Evolutionary conservation across 2,329 filamentous ascomycete genomes (phyloP).

Genomic region (Penicillium paneum): DNA sequence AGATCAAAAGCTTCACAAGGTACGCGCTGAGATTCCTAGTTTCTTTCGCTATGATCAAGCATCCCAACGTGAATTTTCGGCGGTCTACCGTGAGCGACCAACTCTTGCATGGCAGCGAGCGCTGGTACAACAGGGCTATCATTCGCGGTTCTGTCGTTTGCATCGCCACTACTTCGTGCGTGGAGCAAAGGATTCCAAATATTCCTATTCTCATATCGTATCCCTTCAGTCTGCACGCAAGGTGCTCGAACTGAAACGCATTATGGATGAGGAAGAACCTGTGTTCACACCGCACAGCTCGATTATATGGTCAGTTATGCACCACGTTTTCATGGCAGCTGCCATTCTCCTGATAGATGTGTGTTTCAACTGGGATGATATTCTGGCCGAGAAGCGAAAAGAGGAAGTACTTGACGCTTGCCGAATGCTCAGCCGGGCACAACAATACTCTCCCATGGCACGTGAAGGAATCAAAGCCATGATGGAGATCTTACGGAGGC

Average conservation of each 20-base stretch:
- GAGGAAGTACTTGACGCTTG: constrained; percentile 40
- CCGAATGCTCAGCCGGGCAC: constrained; percentile 37
- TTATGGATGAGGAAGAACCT: constrained; percentile 33
- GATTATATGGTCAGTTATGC: constrained; percentile 34
- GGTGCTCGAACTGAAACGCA: constrained; percentile 37
- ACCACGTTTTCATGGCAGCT: constrained; percentile 43
- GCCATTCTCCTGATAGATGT: constrained; percentile 41
- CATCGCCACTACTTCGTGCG: constrained; percentile 42
- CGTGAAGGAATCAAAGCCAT: constrained; percentile 37
- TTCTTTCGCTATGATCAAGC: constrained; percentile 39
- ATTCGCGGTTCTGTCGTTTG: constrained; percentile 38
- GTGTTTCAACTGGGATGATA: constrained; percentile 41
- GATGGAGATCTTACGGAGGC: constrained; percentile 35
- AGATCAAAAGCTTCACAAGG: constrained; percentile 35
- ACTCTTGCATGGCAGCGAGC: constrained; percentile 37
- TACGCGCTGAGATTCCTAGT: constrained; percentile 30
- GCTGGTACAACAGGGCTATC: constrained; percentile 35
- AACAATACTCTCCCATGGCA: constrained; percentile 31
- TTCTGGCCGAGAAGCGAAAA: constrained; percentile 34
- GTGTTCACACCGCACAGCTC: constrained; percentile 26
- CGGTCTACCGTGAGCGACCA: constrained; percentile 30
- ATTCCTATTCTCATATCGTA: constrained; percentile 39
- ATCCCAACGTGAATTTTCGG: constrained; percentile 25
- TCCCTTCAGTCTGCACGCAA: constrained; percentile 40
- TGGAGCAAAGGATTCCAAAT: constrained; percentile 33